Conservation (phyloP, 2,329 filamentous ascomycete genomes). For the Diaporthe sp. region DNA sequence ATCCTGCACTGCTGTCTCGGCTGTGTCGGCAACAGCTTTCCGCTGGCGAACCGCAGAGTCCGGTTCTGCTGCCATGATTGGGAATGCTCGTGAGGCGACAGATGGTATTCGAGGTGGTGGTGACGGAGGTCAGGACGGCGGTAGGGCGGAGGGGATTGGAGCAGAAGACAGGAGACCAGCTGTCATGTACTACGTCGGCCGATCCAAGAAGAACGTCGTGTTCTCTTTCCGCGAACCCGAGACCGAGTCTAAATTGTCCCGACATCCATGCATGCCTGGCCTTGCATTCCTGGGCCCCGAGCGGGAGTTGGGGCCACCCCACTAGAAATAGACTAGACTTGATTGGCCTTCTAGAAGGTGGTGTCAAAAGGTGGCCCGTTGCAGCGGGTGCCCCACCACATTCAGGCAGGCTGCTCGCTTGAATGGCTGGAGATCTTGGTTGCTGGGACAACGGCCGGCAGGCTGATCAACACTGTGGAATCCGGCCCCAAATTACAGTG, state of each 20-base stretch:
- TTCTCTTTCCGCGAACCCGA: conserved; percentile 17
- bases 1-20: neutral
- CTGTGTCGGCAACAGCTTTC: conserved; percentile 27
- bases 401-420: neutral
- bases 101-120: neutral
- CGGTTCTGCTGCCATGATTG: conserved; percentile 34
- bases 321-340: conserved; percentile 13
- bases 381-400: neutral
- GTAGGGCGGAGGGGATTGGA: neutral
- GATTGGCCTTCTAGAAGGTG: conserved; percentile 31
- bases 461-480: neutral
- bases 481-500: neutral
- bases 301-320: neutral
- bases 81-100: neutral
- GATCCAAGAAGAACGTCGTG: conserved; percentile 5
- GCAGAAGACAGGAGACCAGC: neutral
- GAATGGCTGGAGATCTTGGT: conserved; percentile 2
- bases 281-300: neutral
- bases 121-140: neutral
- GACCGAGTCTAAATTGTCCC: conserved; percentile 22
- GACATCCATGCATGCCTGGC: neutral
- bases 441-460: conserved; percentile 32
- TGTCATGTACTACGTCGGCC: neutral
- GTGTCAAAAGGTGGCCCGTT: neutral
- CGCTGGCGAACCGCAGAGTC: conserved; percentile 40